Percentiles rank a stretch among this genome's conserved stretches.
Conservation (phyloP, 2,329 filamentous ascomycete genomes). For the Xylaria sp. region DNA sequence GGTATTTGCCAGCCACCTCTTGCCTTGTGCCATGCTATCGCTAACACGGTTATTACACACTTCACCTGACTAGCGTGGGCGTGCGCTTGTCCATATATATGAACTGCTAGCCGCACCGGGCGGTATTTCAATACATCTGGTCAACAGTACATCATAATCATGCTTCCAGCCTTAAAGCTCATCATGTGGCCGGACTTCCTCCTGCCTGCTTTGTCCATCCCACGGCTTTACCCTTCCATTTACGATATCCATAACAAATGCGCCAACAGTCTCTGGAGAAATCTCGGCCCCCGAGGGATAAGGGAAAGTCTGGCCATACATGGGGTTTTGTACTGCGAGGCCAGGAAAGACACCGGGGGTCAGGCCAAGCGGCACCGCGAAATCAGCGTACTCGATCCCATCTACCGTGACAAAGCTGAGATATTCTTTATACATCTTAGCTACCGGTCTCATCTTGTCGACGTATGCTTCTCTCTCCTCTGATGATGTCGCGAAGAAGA, state of each 20-base stretch:
- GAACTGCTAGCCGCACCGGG: no score
- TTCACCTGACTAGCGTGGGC: neutral
- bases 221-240: slow-evolving; percentile 56
- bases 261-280: slow-evolving; percentile 52
- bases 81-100: neutral
- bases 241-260: slow-evolving; percentile 59
- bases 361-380: slow-evolving; percentile 55
- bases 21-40: neutral
- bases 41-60: neutral
- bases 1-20: no score
- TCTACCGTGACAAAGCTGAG: slow-evolving; percentile 62
- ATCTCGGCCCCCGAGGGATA: slow-evolving; percentile 48
- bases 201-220: slow-evolving; percentile 45
- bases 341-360: slow-evolving; percentile 46
- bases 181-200: slow-evolving; percentile 37
- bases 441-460: slow-evolving; percentile 53
- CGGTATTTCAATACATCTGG: neutral
- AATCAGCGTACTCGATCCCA: slow-evolving; percentile 57
- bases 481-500: slow-evolving; percentile 51
- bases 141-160: neutral
- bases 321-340: slow-evolving; percentile 58
- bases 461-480: slow-evolving; percentile 52
- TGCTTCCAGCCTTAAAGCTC: slow-evolving; percentile 39
- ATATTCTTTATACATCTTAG: slow-evolving; percentile 59
- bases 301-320: slow-evolving; percentile 58